Conservation (phyloP, 176 grass and related monocot genomes). For the Hyparrhenia diplandra region DNA sequence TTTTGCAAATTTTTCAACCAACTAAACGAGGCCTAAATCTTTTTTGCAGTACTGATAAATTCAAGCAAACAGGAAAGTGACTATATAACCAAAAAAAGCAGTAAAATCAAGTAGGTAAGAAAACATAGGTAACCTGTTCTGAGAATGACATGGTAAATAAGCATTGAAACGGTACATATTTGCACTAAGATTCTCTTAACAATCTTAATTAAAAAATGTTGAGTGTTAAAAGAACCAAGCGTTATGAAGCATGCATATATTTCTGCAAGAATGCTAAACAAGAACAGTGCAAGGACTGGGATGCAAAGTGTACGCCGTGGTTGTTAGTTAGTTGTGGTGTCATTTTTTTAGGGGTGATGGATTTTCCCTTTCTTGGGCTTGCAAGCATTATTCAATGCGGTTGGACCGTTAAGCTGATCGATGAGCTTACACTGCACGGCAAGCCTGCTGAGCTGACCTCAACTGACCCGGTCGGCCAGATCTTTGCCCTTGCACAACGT, state of each 20-base stretch:
- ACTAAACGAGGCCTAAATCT: too few relatives aligned
- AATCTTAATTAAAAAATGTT: too few relatives aligned
- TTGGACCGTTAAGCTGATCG: slow-evolving; percentile 1
- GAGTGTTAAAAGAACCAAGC: too few relatives aligned
- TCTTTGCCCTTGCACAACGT: background rate
- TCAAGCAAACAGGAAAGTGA: too few relatives aligned
- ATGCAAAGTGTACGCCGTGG: background rate
- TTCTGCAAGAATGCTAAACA: background rate
- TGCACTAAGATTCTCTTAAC: too few relatives aligned
- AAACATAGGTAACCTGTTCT: too few relatives aligned
- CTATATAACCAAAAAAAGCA: too few relatives aligned
- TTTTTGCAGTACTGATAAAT: too few relatives aligned
- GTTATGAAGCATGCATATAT: background rate
- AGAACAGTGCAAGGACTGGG: background rate
- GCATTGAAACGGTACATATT: too few relatives aligned
- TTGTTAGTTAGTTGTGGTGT: slow-evolving; percentile 15
- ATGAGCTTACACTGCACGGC: background rate
- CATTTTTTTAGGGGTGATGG: background rate
- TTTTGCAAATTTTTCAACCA: too few relatives aligned
- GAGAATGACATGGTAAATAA: too few relatives aligned
- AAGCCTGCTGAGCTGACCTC: background rate
- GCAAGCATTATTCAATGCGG: background rate
- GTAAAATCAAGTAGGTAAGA: background rate
- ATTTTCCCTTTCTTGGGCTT: slow-evolving; percentile 4
- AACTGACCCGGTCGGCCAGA: background rate